Base-by-base conservation (phyloP, 2,329 filamentous ascomycete genomes). In the Tolypocladium pustulatum region DNA sequence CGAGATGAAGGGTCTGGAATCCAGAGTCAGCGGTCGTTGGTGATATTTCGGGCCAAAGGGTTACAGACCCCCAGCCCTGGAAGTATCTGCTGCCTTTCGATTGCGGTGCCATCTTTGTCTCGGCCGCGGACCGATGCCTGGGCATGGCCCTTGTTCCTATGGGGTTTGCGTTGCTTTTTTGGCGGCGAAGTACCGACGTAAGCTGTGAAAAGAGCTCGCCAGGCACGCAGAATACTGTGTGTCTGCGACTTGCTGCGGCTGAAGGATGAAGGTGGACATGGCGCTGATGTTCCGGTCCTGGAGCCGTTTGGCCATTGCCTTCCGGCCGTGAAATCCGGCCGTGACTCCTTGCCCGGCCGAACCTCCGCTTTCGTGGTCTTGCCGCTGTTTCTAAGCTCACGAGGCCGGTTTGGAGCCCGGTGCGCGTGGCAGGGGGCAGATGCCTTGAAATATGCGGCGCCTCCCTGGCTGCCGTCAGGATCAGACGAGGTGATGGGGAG, bases 1-100 rank as follows among this genome's bases (percentile, higher is more conserved):
- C 89, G 17, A 93, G 76, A 66, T 91, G 86, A 68, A 78, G 73
- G 78, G 81, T 80, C 70, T 80, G 30, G 20, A 22, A 15, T 32
- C 20, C 20, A n/a, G 10, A 5, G 20, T 53, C 49, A 53, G 49
- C 5, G 15, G 1, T 15, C 4, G 10, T 22, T 15, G 20, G 4
- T 20, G 30, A 22, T 6, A 13, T 3, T 5, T 22, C 30, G 20
- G 27, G 20, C 3, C n/a, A 9, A 6, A 20, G 1, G 30, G 12
- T 2, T 6, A 36, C 49, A 22, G 17, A 53, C 49, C 49, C 49
- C 49, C 22, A 53, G 49, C 20, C 7, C 49, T 2, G 46, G 17
- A 17, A 12, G 10, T n/a, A n/a, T 32, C 49, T 53, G 49, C 30
- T n/a, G 49, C 30, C 30, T 30, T 36, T 10, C 12, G 20, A 15